Conservation (phyloP, 345 rosid genomes). For the Brassica nigra region DNA sequence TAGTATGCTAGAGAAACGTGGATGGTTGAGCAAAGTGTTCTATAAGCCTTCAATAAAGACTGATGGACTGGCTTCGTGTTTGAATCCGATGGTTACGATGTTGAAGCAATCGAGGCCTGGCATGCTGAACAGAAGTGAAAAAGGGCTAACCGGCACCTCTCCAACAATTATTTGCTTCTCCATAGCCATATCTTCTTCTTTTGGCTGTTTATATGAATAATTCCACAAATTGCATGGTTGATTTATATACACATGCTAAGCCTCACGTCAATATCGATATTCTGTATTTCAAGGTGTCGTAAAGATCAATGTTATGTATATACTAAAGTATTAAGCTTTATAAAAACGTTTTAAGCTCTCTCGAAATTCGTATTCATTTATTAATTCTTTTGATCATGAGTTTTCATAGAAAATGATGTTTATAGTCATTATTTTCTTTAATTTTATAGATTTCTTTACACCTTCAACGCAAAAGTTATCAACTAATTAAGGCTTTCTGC, state of each 20-base stretch:
- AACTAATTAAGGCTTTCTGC: background rate
- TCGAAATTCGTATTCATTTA: background rate
- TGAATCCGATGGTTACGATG: slow-evolving; percentile 53
- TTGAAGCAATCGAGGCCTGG: slow-evolving; percentile 49
- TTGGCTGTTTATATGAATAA: slow-evolving; percentile 9
- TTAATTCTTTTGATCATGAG: background rate
- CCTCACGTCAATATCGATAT: background rate
- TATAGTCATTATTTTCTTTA: background rate
- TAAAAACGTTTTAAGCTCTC: background rate
- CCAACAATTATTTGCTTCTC: background rate
- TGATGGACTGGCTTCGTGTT: slow-evolving; percentile 38
- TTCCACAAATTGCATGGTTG: background rate
- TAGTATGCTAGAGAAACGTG: slow-evolving; percentile 78
- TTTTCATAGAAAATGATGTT: background rate
- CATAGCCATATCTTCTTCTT: slow-evolving; percentile 12
- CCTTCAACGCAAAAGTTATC: background rate
- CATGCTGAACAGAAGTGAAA: slow-evolving; percentile 50
- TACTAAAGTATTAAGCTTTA: background rate
- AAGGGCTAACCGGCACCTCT: slow-evolving; percentile 52
- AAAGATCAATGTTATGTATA: background rate
- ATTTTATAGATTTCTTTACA: background rate
- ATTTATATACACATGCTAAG: slow-evolving; percentile 3
- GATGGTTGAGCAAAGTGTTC: slow-evolving; percentile 63
- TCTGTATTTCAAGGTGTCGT: background rate
- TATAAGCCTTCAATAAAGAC: slow-evolving; percentile 47